Conservation (phyloP, 352 stramenopile genomes). For the Globisporangium takayamanum region DNA sequence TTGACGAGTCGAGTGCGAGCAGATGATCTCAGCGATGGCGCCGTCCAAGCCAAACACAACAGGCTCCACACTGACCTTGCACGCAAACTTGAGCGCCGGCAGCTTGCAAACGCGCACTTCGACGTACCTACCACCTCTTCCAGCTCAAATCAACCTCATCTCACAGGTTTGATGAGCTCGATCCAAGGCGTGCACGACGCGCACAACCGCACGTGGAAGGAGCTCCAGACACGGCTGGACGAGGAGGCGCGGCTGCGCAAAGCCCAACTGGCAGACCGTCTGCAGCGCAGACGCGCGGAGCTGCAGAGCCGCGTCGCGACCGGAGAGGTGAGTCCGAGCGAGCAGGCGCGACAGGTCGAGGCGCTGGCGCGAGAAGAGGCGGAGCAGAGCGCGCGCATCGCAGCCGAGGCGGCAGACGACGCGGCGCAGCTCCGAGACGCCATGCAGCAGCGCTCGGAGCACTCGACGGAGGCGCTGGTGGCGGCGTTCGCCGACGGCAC, state of each 20-base stretch:
- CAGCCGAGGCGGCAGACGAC: conserved; percentile 12
- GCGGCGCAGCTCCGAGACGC: conserved; percentile 12
- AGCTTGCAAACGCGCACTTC: no score
- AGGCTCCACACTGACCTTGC: no score
- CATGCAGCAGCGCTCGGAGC: conserved; percentile 10
- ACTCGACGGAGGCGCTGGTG: conserved; percentile 12
- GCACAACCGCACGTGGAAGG: conserved; percentile 17
- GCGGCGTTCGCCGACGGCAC: conserved; percentile 9
- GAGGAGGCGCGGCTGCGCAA: conserved; percentile 15
- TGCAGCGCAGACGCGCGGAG: conserved; percentile 5
- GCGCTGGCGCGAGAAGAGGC: conserved; percentile 19
- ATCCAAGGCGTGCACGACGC: conserved; percentile 26
- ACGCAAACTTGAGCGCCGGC: no score
- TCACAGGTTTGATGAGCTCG: conserved; percentile 16
- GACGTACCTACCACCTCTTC: no score
- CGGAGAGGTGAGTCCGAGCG: conserved; percentile 4
- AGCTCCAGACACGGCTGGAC: conserved; percentile 7
- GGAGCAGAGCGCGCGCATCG: conserved; percentile 11
- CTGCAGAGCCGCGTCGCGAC: conserved; percentile 1
- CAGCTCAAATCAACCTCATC: no score
- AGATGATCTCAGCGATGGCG: background rate
- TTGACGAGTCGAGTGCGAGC: no score
- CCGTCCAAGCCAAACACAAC: no score
- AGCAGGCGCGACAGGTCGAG: background rate
- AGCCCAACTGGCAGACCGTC: conserved; percentile 16